Base-by-base conservation (phyloP, 805 yeast species). In the Teunomyces cretensis region DNA sequence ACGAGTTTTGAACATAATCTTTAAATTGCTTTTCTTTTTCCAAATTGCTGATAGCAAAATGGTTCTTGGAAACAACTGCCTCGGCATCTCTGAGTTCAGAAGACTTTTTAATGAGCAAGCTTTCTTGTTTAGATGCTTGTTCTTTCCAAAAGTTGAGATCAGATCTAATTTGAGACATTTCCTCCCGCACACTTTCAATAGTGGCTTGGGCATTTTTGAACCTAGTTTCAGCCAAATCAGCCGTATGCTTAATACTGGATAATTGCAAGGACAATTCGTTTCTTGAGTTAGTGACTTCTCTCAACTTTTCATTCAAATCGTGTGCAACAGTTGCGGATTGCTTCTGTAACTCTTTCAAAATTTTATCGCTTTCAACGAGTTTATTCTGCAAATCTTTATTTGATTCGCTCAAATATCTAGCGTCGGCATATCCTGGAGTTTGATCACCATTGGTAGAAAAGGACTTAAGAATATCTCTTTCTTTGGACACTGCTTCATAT, bases 401-500 rank as follows among this genome's bases (percentile, higher is more conserved):
- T 19, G 48, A 47, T 14, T 53, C 69, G 32, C 45, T 46, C 38
- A 65, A 56, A 52, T 60, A 55, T 47, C 61, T 55, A 22, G 52
- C 39, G 39, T 61, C 62, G 7, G 53, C 33, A 30, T 45, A 41
- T 33, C 49, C 42, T 36, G 40, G 14, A 31, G 41, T n/a, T 15
- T 40, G 43, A 9, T 39, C 42, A 28, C 55, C 57, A 28, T 24
- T 43, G 14, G 16, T 32, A 13, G 17, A 42, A 40, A 33, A 37
- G 27, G 33, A 50, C 57, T 81, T 74, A 54, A 83, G 75, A 67
- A 82, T 79, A 53, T 90, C 95, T 44, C 90, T 77, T 60, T 88
- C 95, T 49, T 81, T 76, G 3, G 75, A 66, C 2, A 80, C 72
- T 1, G 84, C 75, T 9, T 72, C 77, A 35, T 83, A 61, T 57